Base-by-base conservation (phyloP, 148 eudicot species). In the Euryodendron excelsum region DNA sequence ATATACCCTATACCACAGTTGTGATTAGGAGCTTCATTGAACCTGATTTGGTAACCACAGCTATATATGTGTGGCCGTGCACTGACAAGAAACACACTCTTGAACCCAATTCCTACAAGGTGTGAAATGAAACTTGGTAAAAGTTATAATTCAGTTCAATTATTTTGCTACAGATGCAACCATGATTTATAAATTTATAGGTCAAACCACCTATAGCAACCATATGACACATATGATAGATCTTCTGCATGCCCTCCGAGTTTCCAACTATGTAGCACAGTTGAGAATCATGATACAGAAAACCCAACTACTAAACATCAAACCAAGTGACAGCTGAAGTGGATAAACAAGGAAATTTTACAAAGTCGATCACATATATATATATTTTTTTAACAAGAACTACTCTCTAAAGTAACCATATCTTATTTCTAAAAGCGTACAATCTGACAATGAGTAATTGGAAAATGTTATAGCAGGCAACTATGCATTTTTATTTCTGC, bases 31-130 rank as follows among this genome's bases (percentile, higher is more conserved):
- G 79, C 76, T 74, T 89, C 91, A 36, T 65, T 78, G 52, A 88
- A 89, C 45, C 78, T 81, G 14, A 89, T 82, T 52, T 79, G 87
- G 36, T 81, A 85, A 21, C 89, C 91, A 73, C 86, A 84, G 84
- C 88, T 87, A 25, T 83, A 74, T 12, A 87, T 82, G 79, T 86
- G 77, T 75, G 87, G 86, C 39, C 70, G 77, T 31, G 80, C 63
- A 63, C 80, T 82, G 41, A 88, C 81, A 34, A 84, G 69, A 39
- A 88, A 88, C 21, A 86, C 91, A 72, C 86, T 86, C 67, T 84
- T 86, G 72, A 86, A 86, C 62, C 89, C 91, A 60, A 84, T 88
- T 56, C 89, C 87, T 84, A 72, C 67, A 67, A 77, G 7, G 50
- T 11, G 69, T 60, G 39, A 69, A 39, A 41, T 6, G 28, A 39